These are phyloP conservation scores for Zoysia pacifica DNA, from an alignment of 176 grass and related monocot species.

Conservation along the genomic window DNA sequence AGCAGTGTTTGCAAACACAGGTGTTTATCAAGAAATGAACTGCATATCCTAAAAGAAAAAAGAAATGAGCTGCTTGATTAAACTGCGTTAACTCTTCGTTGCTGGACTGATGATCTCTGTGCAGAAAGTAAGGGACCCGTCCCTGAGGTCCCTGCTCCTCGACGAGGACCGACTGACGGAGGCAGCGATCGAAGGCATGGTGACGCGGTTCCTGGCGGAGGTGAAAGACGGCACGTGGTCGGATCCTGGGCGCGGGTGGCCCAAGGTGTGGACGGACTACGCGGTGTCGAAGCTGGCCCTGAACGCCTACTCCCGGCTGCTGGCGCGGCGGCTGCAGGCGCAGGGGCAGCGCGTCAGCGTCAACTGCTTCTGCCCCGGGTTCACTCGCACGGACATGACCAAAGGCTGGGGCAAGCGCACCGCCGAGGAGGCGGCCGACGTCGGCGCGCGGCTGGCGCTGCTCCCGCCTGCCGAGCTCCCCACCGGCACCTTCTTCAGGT, in stretches of 20 bases:
- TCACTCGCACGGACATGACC: constrained; percentile 92
- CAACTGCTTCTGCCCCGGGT: constrained; percentile 96
- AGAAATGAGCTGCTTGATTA: constrained; percentile 4
- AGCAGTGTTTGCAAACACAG: too few species aligned
- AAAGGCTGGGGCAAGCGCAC: constrained; percentile 58
- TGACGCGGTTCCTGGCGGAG: constrained; percentile 68
- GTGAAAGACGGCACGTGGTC: constrained; percentile 76
- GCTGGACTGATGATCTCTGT: background rate
- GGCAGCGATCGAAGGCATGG: constrained; percentile 58
- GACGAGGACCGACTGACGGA: constrained; percentile 71
- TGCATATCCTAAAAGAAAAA: too few species aligned
- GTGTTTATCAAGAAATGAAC: background rate
- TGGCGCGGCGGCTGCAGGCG: constrained; percentile 62
- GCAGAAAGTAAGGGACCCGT: constrained; percentile 69
- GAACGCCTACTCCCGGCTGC: constrained; percentile 77
- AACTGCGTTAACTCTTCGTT: background rate
- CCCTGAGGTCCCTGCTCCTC: constrained; percentile 43
- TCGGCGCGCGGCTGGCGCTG: constrained; percentile 52
- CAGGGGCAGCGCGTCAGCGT: constrained; percentile 66
- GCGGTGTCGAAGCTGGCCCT: constrained; percentile 89
- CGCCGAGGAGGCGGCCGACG: constrained; percentile 63
- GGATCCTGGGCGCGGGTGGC: constrained; percentile 64
- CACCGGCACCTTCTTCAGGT: constrained; percentile 77
- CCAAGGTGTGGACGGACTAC: constrained; percentile 94
- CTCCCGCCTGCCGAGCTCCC: constrained; percentile 58